Evolutionary conservation across 306 rosid genomes (phyloP), one percentile per base, ranked within the genome.

Genomic region (Cyclanthera cordifolia): DNA sequence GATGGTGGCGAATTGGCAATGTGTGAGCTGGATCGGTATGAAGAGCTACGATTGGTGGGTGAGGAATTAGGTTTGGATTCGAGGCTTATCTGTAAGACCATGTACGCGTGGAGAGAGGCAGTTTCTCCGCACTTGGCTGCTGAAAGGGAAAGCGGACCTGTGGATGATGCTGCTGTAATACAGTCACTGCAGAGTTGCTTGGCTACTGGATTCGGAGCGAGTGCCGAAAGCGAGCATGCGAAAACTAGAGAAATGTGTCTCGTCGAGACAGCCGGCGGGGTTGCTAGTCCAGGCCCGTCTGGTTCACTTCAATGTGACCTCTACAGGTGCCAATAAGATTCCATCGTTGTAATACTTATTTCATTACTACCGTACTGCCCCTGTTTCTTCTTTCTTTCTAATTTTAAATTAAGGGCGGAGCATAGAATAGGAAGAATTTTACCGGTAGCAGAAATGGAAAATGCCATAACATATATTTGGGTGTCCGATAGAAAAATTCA

Each of bases 281-380:
- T 93, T 65, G 98, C 96, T 0, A 93, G 96, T 72, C 98, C 95
- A 0, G 95, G 98, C 15, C 89, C 98, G 70, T 89, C 96, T 24
- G 96, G 96, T 9, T 83, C 96, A 20, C 96, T 89, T 73, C 98
- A 93, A 73, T 93, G 98, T 74, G 96, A 89, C 79, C 78, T 93
- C 78, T 93, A 89, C 64, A 86, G 96, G 98, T 71, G 48, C 61
- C 34, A 12, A 54, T 9, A 54, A 19, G 34, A 71, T 54, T 23
- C 39, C 15, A 20, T 50, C 6, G 32, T 69, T 24, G 20, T 32
- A 7, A n/a, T n/a, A n/a, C n/a, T 27, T 68, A 27, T 68, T 68
- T 28, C n/a, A 32, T 25, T 32, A 46, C 24, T 32, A 30, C 27
- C 13, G 50, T 27, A 63, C 49, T 11, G 7, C 19, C 51, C 51